Evolutionary conservation across 2,329 filamentous ascomycete species (phyloP), one percentile per base, ranked within the genome.

Genomic region (Pseudocercospora macadamiae): DNA sequence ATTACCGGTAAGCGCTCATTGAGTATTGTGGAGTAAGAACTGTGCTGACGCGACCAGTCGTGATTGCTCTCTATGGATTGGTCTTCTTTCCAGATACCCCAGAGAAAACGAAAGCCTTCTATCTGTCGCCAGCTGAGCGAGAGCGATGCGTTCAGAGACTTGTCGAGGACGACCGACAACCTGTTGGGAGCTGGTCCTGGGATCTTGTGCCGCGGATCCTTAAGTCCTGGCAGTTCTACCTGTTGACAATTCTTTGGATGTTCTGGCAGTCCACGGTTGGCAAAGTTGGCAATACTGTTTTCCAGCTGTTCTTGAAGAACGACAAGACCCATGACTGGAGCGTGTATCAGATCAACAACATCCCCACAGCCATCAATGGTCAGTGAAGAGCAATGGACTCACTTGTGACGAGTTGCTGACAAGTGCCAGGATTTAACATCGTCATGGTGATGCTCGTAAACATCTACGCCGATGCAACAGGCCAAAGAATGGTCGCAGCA

Each of bases 1-100:
- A 75, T 86, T 30, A 85, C 82, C 8, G 51, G 49, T 52, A 23
- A 10, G 34, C 0, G 64, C 83, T 1, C 32, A 71, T 1, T 75
- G 86, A 32, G 6, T 7, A 12, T 7, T 7, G 28, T 7, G 28
- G 28, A 32, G 6, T 32, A 12, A 32, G 12, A 32, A 12, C 21
- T 23, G 83, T 83, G 1, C 28, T 86, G 0, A 69, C 79, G 6
- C 78, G 3, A 23, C 19, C 39, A 47, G 60, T 62, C 36, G 48
- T 57, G 8, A 59, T 59, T 7, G 57, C 57, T 9, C 36, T 59
- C 3, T 62, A 62, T 32, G 60, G 60, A 2, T 37, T 61, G 9
- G 25, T 55, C 9, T 53, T 59, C 18, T 61, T 61, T 28, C 59
- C 59, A 14, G 59, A 61, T 42, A 52, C 51, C 1, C 59, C 59